These are phyloP conservation scores for Cenchrus fungigraminus DNA, from an alignment of 176 grass and related monocot species.

Conservation along the genomic window DNA sequence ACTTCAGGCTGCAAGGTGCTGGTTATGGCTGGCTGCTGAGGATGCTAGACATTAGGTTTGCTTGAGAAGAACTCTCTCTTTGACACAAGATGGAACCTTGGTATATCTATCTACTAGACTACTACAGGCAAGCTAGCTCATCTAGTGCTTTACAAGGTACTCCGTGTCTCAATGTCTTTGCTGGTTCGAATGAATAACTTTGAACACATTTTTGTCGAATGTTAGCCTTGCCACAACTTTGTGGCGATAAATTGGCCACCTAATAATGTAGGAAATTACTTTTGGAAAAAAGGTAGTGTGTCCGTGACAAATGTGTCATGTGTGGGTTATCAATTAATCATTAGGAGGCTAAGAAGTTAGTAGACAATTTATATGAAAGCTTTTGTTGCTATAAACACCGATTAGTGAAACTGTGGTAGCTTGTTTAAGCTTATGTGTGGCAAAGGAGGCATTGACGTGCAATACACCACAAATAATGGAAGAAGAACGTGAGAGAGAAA, in stretches of 20 bases:
- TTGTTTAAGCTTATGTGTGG: not conserved
- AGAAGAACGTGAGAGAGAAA: constrained; percentile 3
- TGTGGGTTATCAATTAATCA: not conserved
- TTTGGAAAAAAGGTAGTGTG: not conserved
- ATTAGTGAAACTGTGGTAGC: not conserved
- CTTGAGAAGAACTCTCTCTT: constrained; percentile 13
- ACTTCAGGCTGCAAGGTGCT: no score
- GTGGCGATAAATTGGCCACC: not conserved
- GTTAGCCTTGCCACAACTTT: not conserved
- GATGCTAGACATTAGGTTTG: not conserved
- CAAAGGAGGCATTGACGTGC: not conserved
- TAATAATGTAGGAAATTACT: not conserved
- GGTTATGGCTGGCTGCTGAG: not conserved
- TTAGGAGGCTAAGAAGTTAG: not conserved
- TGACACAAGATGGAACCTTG: not conserved
- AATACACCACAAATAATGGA: not conserved
- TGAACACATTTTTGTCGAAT: not conserved
- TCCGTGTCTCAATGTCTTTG: not conserved
- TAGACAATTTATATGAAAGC: not conserved
- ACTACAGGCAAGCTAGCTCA: constrained; percentile 25
- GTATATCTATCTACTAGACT: constrained; percentile 1
- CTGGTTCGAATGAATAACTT: not conserved
- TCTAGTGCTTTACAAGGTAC: constrained; percentile 36
- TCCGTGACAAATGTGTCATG: not conserved
- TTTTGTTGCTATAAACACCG: not conserved